Base-by-base conservation (phyloP, 2,329 filamentous ascomycete species). In the Aspergillus felis region DNA sequence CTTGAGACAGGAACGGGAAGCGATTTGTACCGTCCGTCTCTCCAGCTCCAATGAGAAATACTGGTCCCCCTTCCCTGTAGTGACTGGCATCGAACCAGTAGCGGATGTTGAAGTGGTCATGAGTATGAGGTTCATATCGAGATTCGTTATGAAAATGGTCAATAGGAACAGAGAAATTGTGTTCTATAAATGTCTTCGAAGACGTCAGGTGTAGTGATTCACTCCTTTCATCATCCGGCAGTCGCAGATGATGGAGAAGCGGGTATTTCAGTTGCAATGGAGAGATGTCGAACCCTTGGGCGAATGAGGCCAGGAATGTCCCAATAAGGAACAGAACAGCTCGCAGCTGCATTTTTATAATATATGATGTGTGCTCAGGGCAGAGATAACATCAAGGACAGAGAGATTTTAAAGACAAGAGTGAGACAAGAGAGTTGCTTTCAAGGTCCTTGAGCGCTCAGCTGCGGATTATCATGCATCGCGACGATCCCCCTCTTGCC, bases 81-180 rank as follows among this genome's bases (percentile, higher is more conserved):
- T 89, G 82, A 48, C 82, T 82, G 1, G 87, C 84, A 68, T 95
- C 91, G 65, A 93, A 91, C 88, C 88, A 95, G 77, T 94, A 96
- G 10, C 90, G 84, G 50, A 93, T 77, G 24, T 84, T 74, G 72
- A 91, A 96, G 1, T 76, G 82, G 27, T 73, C 87, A 63, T 88
- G 78, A 8, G 82, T 84, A 72, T 95, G 91, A 38, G 91, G 90
- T 71, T 87, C 89, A 69, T 95, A 95, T 51, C 80, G 78, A 2
- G 85, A 83, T 55, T 92, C 87, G 67, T 93, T 91, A 74, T 89
- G 89, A 76, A 94, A 95, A 69, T 94, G 90, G 72, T 96, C 91
- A 35, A 95, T 79, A 0, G 83, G 84, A 1, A 83, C 79, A 0
- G 80, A 79, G 57, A 86, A 69, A 61, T 81, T 83, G 67, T 82